Evolutionary conservation across 345 rosid genomes (phyloP).

Genomic region (Chamaenerion angustifolium): DNA sequence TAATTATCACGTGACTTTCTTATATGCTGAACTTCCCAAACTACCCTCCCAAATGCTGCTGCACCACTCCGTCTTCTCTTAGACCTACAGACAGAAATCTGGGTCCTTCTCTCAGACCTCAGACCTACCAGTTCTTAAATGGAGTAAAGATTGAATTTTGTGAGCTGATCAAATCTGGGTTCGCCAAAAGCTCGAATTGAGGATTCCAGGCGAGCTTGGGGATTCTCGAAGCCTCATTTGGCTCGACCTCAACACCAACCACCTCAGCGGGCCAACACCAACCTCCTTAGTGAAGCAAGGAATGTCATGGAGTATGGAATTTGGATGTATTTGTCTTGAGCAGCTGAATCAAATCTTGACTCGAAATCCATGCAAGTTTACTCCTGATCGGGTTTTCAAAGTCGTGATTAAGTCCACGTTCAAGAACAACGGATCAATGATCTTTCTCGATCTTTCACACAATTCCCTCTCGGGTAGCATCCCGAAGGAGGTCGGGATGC

Average conservation of each 20-base stretch:
- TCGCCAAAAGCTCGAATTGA: no score
- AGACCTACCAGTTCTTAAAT: no score
- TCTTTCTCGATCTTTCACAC: constrained; percentile 79
- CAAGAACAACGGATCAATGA: constrained; percentile 81
- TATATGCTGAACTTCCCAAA: no score
- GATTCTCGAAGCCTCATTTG: constrained; percentile 3
- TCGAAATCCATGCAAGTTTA: constrained; percentile 74
- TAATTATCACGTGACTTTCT: no score
- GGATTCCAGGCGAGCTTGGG: not conserved
- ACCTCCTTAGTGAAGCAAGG: constrained; percentile 28
- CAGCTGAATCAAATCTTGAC: constrained; percentile 44
- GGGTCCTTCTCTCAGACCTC: no score
- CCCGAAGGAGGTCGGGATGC: constrained; percentile 70
- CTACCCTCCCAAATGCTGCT: no score
- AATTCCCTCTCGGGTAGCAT: constrained; percentile 61
- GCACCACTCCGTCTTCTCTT: no score
- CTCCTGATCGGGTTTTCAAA: constrained; percentile 32
- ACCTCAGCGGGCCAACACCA: constrained; percentile 4
- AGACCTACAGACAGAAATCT: no score
- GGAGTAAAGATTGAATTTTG: no score
- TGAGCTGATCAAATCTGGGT: no score
- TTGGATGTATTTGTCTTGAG: constrained; percentile 56
- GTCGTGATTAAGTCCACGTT: constrained; percentile 70
- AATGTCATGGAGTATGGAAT: constrained; percentile 84
- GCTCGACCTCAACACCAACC: constrained; percentile 5